Percentiles rank a stretch among this genome's conserved stretches.
phyloP scores from a whole-genome alignment of 2,329 filamentous ascomycete genomes.

The Trichoderma guizhouense region DNA sequence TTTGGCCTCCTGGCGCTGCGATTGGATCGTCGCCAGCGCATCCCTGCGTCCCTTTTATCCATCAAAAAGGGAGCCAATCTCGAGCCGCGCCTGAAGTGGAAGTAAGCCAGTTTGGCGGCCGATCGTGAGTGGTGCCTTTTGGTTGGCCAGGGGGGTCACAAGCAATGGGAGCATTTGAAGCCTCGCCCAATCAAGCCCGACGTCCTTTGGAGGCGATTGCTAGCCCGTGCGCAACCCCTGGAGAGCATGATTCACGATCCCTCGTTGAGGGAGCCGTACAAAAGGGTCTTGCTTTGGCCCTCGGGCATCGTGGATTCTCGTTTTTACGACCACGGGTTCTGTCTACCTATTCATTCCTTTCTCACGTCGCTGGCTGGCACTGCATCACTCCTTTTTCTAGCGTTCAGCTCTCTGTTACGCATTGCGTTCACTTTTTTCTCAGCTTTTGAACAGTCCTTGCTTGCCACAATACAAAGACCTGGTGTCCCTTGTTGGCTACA shows the following conservation, averaged over 20 bases:
- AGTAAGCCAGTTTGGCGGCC: not conserved
- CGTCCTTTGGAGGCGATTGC: not conserved
- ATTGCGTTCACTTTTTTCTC: not conserved
- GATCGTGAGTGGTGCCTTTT: not conserved
- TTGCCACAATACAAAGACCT: not conserved
- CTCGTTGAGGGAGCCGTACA: not conserved
- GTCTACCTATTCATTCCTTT: not conserved
- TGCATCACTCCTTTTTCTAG: not conserved
- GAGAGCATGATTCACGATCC: slow-evolving; percentile 8
- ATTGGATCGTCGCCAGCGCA: not conserved
- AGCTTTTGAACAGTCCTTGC: not conserved
- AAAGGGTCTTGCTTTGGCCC: slow-evolving; percentile 3
- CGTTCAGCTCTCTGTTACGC: not conserved
- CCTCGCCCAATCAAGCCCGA: slow-evolving; percentile 2
- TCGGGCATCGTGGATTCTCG: not conserved
- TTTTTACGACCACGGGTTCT: not conserved
- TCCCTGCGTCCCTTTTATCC: not conserved
- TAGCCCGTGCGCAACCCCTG: slow-evolving; percentile 1
- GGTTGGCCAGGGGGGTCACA: slow-evolving; percentile 4
- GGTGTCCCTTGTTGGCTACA: slow-evolving; percentile 7
- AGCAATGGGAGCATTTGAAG: not conserved
- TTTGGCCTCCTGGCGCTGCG: not conserved
- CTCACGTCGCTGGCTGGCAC: slow-evolving; percentile 1
- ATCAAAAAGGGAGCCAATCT: slow-evolving; percentile 9
- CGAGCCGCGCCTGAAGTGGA: not conserved